Evolutionary conservation across 257 asterid genomes (phyloP).

Genomic region (Solanum appendiculatum): DNA sequence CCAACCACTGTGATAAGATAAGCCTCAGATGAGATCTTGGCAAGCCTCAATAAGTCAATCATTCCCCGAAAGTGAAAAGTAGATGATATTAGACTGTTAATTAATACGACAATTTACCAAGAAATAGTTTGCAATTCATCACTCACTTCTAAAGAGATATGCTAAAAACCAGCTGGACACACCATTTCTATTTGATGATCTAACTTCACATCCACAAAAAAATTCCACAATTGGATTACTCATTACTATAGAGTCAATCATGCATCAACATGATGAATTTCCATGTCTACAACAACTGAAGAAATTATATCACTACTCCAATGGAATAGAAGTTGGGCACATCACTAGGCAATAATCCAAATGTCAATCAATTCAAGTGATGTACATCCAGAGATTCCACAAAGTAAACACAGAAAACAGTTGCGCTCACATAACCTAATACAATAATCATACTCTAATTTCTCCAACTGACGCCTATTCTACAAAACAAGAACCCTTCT

Average conservation of each 20-base stretch:
- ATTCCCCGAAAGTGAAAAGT: background rate
- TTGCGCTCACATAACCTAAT: background rate
- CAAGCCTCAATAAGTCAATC: background rate
- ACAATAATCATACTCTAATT: background rate
- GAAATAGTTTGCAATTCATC: background rate
- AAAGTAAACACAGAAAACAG: background rate
- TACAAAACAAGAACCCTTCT: background rate
- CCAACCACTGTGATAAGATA: background rate
- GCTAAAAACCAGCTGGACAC: background rate
- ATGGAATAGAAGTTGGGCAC: background rate
- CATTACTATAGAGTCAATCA: background rate
- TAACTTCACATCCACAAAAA: background rate
- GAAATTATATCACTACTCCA: background rate
- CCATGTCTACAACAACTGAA: background rate
- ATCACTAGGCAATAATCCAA: constrained; percentile 1
- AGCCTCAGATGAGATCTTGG: background rate
- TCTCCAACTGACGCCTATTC: background rate
- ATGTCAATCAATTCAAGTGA: background rate
- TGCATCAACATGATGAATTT: background rate
- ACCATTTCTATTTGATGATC: constrained; percentile 1
- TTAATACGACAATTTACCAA: background rate
- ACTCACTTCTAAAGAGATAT: background rate
- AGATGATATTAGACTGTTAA: background rate
- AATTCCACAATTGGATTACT: background rate
- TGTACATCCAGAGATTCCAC: constrained; percentile 4